A percentile compares a stretch with the other conserved stretches of the same genome.
Evolutionary conservation across 164 flowering plant genomes (phyloP).

Genomic region (Vitis cinerea): DNA sequence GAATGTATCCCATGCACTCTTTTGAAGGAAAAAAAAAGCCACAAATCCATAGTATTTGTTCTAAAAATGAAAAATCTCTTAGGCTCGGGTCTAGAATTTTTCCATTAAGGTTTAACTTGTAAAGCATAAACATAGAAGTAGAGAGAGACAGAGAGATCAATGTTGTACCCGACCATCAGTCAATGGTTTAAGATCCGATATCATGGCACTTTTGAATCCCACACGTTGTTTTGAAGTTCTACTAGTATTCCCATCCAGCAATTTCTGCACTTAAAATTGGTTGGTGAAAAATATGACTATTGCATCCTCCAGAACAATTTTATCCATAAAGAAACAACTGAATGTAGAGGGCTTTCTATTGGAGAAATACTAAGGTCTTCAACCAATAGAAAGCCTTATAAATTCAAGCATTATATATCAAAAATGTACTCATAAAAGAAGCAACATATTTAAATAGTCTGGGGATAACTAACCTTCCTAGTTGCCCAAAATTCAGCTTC

Average conservation of each 20-base stretch:
- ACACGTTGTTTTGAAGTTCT: conserved; percentile 57
- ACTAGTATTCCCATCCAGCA: conserved; percentile 49
- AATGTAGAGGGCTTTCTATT: neutral
- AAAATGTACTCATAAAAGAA: neutral
- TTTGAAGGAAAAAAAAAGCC: neutral
- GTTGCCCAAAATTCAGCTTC: conserved; percentile 98
- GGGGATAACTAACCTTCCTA: conserved; percentile 57
- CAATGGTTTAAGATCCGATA: conserved; percentile 69
- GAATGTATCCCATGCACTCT: too few relatives aligned
- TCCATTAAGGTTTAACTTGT: too few relatives aligned
- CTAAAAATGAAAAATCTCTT: too few relatives aligned
- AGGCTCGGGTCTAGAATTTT: too few relatives aligned
- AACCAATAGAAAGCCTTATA: neutral
- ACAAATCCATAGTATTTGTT: neutral
- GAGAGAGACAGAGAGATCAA: conserved; percentile 9
- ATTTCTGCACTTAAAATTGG: conserved; percentile 53
- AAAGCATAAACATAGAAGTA: neutral
- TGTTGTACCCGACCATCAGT: conserved; percentile 85
- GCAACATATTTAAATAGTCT: neutral
- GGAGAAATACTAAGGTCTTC: neutral
- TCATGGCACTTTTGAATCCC: conserved; percentile 89
- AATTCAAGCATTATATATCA: neutral
- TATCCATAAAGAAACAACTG: neutral
- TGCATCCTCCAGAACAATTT: neutral
- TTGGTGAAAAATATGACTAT: neutral